Base-by-base conservation (phyloP, 306 rosid species). In the Nissolia schottii region DNA sequence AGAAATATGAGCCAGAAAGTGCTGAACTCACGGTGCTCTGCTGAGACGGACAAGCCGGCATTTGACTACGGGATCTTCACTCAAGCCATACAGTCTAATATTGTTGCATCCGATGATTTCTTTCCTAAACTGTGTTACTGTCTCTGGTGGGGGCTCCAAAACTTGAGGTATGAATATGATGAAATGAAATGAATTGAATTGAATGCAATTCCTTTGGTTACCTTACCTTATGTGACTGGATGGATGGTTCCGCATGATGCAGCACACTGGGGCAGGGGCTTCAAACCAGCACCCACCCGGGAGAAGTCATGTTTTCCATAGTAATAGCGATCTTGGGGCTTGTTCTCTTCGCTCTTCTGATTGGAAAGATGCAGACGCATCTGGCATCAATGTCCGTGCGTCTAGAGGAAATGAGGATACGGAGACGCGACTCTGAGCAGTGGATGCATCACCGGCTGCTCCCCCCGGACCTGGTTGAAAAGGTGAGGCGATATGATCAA, bases 231-330 rank as follows among this genome's bases (percentile, higher is more conserved):
- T n/a, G n/a, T n/a, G n/a, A n/a, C n/a, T n/a, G n/a, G n/a, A n/a
- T n/a, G n/a, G n/a, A n/a, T n/a, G n/a, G n/a, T n/a, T n/a, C n/a
- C n/a, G n/a, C n/a, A n/a, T n/a, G n/a, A n/a, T n/a, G 70, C 91
- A 89, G 98, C 78, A 93, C 98, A 43, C 98, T 93, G 71, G 98
- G 97, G 45, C 96, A 91, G 78, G 97, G 97, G 64, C 97, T 94
- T 77, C 83, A 73, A 45, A 91, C 98, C 6, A 89, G 96, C 78
- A 82, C 96, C 49, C 89, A 85, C 53, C 77, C 88, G 32, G 85
- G 89, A 70, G 98, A 94, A 82, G 82, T 88, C 69, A 16, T 89
- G 73, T 94, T 94, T 74, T 94, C 95, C 62, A 91, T 94, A 67
- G 72, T 80, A 6, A 87, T 94, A 69, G 92, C 92, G 64, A 80